A percentile compares a stretch with the other conserved stretches of the same genome.
Evolutionary conservation across 768 basidiomycete species (phyloP).

Genomic region (Tulasnella sp.): DNA sequence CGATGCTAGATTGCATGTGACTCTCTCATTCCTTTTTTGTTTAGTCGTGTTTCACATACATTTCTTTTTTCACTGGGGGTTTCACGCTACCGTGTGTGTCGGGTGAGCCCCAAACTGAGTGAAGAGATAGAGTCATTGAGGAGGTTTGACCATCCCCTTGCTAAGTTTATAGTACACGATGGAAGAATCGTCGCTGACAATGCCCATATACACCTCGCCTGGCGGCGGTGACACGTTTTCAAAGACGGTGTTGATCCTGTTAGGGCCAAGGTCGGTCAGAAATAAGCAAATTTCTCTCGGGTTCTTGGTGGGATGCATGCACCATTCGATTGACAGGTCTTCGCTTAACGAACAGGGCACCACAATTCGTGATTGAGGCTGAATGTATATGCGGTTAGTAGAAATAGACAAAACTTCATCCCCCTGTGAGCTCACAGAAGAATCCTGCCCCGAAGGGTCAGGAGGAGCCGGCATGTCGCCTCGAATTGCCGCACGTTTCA

Average conservation of each 20-base stretch:
- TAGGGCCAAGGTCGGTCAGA: not conserved
- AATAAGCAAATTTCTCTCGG: not conserved
- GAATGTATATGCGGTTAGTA: not conserved
- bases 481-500: slow-evolving; percentile 44
- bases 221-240: slow-evolving; percentile 34
- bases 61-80: not conserved
- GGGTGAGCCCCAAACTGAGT: too few species aligned
- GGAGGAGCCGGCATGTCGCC: slow-evolving; percentile 26
- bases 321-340: slow-evolving; percentile 53
- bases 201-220: slow-evolving; percentile 48
- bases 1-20: not conserved
- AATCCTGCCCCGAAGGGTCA: slow-evolving; percentile 39
- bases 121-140: too few species aligned
- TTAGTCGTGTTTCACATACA: not conserved
- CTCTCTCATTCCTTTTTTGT: not conserved
- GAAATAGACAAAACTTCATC: not conserved
- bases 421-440: slow-evolving; percentile 17
- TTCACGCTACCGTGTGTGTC: not conserved
- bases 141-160: slow-evolving; percentile 59
- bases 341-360: slow-evolving; percentile 56
- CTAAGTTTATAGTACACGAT: slow-evolving; percentile 78
- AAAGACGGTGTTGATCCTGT: slow-evolving; percentile 51
- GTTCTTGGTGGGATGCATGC: slow-evolving; percentile 15
- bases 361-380: slow-evolving; percentile 39
- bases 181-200: slow-evolving; percentile 66